Conservation (phyloP, 1,284 basidiomycete genomes). For the Boletus semigastroideus region DNA sequence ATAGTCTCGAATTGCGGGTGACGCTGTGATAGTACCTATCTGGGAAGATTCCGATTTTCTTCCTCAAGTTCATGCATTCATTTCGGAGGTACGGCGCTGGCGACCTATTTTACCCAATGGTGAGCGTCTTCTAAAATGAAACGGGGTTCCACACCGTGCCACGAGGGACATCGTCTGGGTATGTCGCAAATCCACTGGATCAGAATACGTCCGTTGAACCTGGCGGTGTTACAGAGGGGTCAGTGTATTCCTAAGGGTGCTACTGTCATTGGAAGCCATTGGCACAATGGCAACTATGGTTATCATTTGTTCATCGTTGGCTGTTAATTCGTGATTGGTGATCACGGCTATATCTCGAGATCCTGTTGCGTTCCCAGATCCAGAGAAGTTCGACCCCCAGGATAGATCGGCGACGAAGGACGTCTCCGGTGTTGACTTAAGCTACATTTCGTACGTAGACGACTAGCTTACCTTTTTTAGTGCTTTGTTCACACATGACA, state of each 20-base stretch:
- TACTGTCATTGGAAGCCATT: conserved; percentile 50
- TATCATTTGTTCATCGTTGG: neutral
- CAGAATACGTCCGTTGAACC: neutral
- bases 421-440: no score
- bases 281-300: conserved; percentile 15
- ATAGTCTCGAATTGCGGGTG: neutral
- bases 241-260: conserved; percentile 60
- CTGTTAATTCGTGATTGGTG: neutral
- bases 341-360: conserved; percentile 53
- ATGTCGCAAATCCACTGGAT: conserved; percentile 9
- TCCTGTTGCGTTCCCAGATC: conserved; percentile 54
- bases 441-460: no score
- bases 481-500: no score
- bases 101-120: conserved; percentile 55
- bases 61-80: conserved; percentile 58
- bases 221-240: conserved; percentile 37
- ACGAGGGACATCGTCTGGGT: conserved; percentile 63
- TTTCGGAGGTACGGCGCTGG: conserved; percentile 63
- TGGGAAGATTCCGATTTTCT: conserved; percentile 50
- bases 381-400: conserved; percentile 56
- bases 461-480: no score
- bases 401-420: conserved; percentile 54
- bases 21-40: conserved; percentile 42
- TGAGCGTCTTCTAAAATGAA: conserved; percentile 9
- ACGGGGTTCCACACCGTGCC: conserved; percentile 53